Evolutionary conservation across 805 yeast genomes (phyloP), one percentile per base, ranked within the genome.

Genomic region (Metschnikowia colocasiae): DNA sequence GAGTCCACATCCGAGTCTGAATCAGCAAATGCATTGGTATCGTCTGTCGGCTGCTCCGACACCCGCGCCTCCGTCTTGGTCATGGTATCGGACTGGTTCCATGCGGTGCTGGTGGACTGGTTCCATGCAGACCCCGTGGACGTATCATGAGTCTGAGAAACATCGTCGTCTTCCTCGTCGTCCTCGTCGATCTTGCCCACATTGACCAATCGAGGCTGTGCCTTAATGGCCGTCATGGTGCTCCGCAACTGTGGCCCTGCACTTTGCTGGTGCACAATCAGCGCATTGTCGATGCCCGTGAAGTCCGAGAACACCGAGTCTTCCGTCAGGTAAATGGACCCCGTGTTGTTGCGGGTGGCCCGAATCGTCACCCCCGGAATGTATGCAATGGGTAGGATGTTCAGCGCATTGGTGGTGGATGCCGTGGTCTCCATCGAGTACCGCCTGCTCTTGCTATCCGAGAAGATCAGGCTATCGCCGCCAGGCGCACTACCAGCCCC

Each of bases 331-430:
- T 76, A 58, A 57, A 78, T 60, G 59, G 76, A 56, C 60, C 77
- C 55, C 55, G 73, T 57, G 66, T 71, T 69, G 55, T 71, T 69
- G 46, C 67, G 67, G 7, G 74, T 70, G 40, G 79, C 75, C 22
- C 84, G 71, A 19, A 81, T 80, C 4, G 90, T 87, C 38, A 90
- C 97, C 31, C 97, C 97, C 0, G 97, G 98, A 50, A 91, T 87
- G 61, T 90, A 91, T 2, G 96, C 96, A 48, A 92, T 85, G 16
- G 96, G 96, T 51, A 91, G 77, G 53, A 91, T 82, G 64, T 91
- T 90, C 12, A 95, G 86, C 3, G 95, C 95, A 57, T 85, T 81
- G 9, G 94, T 83, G 40, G 83, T 73, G 32, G 75, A 69, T 12
- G 83, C 79, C 6, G 90, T 79, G 26, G 86, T 78, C 7, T 91